These are phyloP conservation scores for Paracoccidioides lutzii DNA, from an alignment of 2,329 filamentous ascomycete genomes.

Conservation along the genomic window DNA sequence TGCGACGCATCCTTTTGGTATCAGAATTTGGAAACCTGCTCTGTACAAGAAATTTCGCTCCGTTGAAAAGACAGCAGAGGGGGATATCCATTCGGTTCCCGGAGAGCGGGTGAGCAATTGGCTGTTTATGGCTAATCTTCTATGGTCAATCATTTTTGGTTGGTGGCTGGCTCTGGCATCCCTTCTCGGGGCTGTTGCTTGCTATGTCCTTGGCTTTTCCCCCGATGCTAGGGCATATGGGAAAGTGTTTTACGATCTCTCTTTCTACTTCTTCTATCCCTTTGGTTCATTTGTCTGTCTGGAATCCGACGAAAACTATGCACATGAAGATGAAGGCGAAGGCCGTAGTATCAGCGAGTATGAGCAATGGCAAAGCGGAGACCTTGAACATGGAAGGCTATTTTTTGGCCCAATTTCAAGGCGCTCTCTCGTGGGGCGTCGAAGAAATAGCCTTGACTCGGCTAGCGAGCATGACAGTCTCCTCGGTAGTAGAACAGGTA, in stretches of 20 bases:
- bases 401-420: slow-evolving; percentile 78
- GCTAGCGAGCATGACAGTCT: slow-evolving; percentile 81
- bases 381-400: slow-evolving; percentile 85
- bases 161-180: slow-evolving; percentile 86
- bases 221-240: slow-evolving; percentile 79
- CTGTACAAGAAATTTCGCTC: slow-evolving; percentile 96
- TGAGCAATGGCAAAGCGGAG: slow-evolving; percentile 96
- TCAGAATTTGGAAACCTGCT: slow-evolving; percentile 96
- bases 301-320: slow-evolving; percentile 84
- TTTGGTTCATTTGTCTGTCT: slow-evolving; percentile 94
- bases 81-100: slow-evolving; percentile 89
- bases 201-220: slow-evolving; percentile 65
- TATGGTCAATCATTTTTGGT: slow-evolving; percentile 85
- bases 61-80: slow-evolving; percentile 90
- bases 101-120: slow-evolving; percentile 74
- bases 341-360: slow-evolving; percentile 97
- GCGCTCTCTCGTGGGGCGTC: slow-evolving; percentile 71
- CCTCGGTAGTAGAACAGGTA: slow-evolving; percentile 50
- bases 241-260: slow-evolving; percentile 67
- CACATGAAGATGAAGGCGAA: slow-evolving; percentile 89
- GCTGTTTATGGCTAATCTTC: slow-evolving; percentile 74
- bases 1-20: slow-evolving; percentile 95
- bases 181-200: slow-evolving; percentile 60
- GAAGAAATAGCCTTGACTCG: slow-evolving; percentile 80
- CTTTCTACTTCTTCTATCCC: slow-evolving; percentile 82